Evolutionary conservation across 1,284 basidiomycete genomes (phyloP), one percentile per base, ranked within the genome.

Genomic region (Polyporus tsugae): DNA sequence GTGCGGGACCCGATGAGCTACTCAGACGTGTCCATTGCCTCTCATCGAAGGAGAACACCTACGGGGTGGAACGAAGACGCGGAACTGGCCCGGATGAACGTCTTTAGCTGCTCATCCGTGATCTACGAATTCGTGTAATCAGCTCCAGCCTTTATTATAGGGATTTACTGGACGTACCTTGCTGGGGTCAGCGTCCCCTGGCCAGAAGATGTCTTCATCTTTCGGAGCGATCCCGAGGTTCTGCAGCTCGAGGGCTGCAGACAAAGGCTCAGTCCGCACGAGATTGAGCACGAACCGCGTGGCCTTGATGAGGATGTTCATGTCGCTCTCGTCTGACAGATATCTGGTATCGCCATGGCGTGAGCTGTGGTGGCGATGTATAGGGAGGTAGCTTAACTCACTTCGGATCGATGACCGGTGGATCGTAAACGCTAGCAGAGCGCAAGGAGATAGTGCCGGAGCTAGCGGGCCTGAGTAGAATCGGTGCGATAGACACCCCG

Each of bases 401-500:
- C 77, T 81, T 80, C 35, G 82, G 81, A 68, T 85, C 80, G 66
- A 86, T 83, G 9, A 79, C 41, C 0, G 85, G 83, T 6, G 79
- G 73, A 49, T 83, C 83, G 62, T 76, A 81, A 1, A 79, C 76
- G 61, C 78, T 80, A 2, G 72, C 69, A 3, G 78, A 79, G 58
- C 74, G 73, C 38, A 86, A 72, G 5, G 74, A 78, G 49, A 86
- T 76, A 0, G 74, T 75, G 0, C 85, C 85, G 6, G 71, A 67
- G 58, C 77, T 80, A 5, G 70, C 61, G 2, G 80, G 78, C 25
- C 76, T 74, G 33, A 80, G 57, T 0, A 74, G 60, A 0, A 79
- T 68, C 2, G 75, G 42, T 19, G 42, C 42, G 17, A 44, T 17
- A 17, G 42, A 4, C 15, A 44, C 42, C 6, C 42, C 42, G 42